phyloP scores from a whole-genome alignment of 768 basidiomycete genomes.

The Nevesoporus exiguus region DNA sequence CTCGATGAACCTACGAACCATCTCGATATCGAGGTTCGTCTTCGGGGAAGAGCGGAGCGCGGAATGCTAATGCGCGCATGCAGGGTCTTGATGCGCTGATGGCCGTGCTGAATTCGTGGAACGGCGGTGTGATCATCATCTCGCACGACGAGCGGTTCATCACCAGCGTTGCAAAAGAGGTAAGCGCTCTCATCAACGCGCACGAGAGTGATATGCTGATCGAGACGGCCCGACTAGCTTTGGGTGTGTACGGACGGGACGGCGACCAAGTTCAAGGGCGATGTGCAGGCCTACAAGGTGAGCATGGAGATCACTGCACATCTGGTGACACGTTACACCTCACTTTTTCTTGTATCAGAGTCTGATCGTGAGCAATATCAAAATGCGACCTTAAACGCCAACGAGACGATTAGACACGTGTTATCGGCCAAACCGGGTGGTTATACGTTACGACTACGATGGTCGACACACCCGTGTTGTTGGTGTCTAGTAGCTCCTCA shows the following conservation, averaged over 20 bases:
- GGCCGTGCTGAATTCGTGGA: slow-evolving; percentile 74
- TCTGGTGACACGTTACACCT: background rate
- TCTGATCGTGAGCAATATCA: slow-evolving; percentile 72
- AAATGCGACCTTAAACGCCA: slow-evolving; percentile 44
- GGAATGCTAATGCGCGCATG: background rate
- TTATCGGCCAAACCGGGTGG: background rate
- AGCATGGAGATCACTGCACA: slow-evolving; percentile 5
- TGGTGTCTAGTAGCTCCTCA: no score
- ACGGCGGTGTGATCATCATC: slow-evolving; percentile 89
- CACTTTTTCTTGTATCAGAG: slow-evolving; percentile 39
- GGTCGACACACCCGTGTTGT: background rate
- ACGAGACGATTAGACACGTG: background rate
- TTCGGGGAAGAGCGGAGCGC: background rate
- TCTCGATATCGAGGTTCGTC: slow-evolving; percentile 80
- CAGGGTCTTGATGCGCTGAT: slow-evolving; percentile 95
- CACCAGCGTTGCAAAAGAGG: slow-evolving; percentile 83
- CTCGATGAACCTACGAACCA: slow-evolving; percentile 99
- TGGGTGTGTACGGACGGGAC: slow-evolving; percentile 91
- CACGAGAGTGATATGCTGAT: background rate
- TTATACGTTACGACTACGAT: background rate
- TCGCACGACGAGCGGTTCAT: slow-evolving; percentile 97
- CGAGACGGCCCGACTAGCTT: slow-evolving; percentile 45
- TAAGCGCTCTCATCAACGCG: slow-evolving; percentile 21
- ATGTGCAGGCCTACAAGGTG: slow-evolving; percentile 91
- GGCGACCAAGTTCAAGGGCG: slow-evolving; percentile 80